Evolutionary conservation across 2,329 filamentous ascomycete genomes (phyloP).

Genomic region (Orbilia blumenaviensis): DNA sequence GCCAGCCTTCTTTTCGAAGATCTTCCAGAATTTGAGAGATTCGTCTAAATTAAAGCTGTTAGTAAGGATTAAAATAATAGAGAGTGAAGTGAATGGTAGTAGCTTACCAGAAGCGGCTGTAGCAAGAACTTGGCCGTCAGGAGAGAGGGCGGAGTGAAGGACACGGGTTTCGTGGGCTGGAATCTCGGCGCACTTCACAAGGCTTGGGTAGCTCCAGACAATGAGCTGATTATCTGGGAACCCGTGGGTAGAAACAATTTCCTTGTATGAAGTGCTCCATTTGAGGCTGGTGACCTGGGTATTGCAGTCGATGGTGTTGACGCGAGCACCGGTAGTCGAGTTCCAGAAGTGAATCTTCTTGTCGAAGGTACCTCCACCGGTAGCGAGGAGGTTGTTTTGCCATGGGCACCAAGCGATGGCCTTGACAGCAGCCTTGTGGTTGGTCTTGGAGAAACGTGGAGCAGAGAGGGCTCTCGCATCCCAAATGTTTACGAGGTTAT

Average conservation of each 20-base stretch:
- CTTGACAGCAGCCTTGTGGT: slow-evolving; percentile 92
- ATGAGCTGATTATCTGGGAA: slow-evolving; percentile 99
- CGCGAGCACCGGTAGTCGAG: slow-evolving; percentile 93
- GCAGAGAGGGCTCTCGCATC: slow-evolving; percentile 91
- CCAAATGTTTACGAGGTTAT: slow-evolving; percentile 99
- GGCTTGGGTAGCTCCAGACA: slow-evolving; percentile 98
- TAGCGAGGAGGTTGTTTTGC: slow-evolving; percentile 86
- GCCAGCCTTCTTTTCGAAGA: slow-evolving; percentile 98
- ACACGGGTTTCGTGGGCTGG: slow-evolving; percentile 96
- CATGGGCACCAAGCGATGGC: slow-evolving; percentile 97
- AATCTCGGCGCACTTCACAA: slow-evolving; percentile 97
- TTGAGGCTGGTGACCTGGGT: slow-evolving; percentile 95
- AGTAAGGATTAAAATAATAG: slow-evolving; percentile 56
- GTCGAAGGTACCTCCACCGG: slow-evolving; percentile 87
- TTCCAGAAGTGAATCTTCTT: slow-evolving; percentile 99
- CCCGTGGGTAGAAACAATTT: slow-evolving; percentile 95
- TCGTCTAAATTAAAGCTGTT: slow-evolving; percentile 71
- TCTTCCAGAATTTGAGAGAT: slow-evolving; percentile 99
- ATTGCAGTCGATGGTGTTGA: slow-evolving; percentile 98
- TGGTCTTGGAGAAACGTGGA: slow-evolving; percentile 99
- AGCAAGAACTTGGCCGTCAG: slow-evolving; percentile 96
- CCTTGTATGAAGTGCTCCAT: slow-evolving; percentile 96
- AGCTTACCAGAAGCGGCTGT: slow-evolving; percentile 74
- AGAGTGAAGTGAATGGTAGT: not conserved
- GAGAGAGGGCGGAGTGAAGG: slow-evolving; percentile 94